A percentile compares a stretch with the other conserved stretches of the same genome.
These are phyloP conservation scores for Moricandia arvensis DNA, from an alignment of 345 rosid genomes.

Conservation along the genomic window DNA sequence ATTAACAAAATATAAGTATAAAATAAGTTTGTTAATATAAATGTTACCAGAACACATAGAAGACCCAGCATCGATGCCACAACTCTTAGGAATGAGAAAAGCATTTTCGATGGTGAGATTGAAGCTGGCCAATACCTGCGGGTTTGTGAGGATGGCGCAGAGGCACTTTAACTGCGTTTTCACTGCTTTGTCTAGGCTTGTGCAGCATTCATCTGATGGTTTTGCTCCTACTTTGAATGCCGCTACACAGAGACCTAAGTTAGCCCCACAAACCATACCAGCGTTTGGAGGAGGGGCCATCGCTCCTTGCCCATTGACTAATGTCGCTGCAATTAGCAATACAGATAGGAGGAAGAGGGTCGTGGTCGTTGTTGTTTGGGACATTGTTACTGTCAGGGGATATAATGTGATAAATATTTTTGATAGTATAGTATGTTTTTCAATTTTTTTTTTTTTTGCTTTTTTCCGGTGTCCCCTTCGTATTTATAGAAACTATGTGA, in stretches of 20 bases:
- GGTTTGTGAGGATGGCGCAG: conserved; percentile 2
- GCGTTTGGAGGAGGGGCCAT: neutral
- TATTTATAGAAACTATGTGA: conserved; percentile 7
- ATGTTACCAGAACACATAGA: conserved; percentile 20
- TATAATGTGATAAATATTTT: conserved; percentile 2
- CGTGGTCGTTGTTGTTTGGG: conserved; percentile 8
- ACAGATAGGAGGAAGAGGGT: neutral
- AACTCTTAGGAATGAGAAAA: conserved; percentile 14
- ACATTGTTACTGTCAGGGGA: neutral
- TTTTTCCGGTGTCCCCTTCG: neutral
- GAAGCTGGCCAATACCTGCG: neutral
- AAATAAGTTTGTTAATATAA: neutral
- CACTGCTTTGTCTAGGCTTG: conserved; percentile 2
- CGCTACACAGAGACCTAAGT: conserved; percentile 3
- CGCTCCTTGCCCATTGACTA: conserved; percentile 10
- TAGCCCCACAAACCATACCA: neutral
- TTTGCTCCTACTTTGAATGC: neutral
- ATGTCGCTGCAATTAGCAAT: neutral
- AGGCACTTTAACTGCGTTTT: conserved; percentile 5
- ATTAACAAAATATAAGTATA: neutral
- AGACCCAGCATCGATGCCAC: conserved; percentile 19
- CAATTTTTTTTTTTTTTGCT: too few species aligned
- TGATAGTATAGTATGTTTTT: neutral
- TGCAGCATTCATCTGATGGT: conserved; percentile 7
- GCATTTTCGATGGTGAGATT: conserved; percentile 7